Evolutionary conservation across 129 eudicot genomes (phyloP), one percentile per base, ranked within the genome.

Genomic region (Kitagawia praeruptora): DNA sequence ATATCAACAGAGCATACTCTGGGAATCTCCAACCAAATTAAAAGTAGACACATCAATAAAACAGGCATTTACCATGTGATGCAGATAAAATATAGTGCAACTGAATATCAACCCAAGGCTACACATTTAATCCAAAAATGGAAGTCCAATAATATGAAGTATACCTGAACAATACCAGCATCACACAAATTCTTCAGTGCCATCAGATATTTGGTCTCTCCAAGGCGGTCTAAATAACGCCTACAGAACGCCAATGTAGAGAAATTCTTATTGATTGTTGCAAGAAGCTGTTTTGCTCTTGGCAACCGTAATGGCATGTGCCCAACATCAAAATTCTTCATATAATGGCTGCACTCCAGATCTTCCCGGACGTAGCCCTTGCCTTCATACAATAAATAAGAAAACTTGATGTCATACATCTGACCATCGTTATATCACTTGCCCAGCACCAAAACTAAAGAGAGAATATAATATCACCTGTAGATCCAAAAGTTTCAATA

Each of bases 331-430:
- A 96, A 96, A 75, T 92, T 90, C 85, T 96, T 96, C 99, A 96
- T 96, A 87, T 96, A 96, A 83, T 96, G 98, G 87, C 99, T 96
- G 93, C 99, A 96, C 80, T 96, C 99, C 40, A 96, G 79, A 85
- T 96, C 99, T 88, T 96, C 99, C 80, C 99, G 84, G 63, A 96
- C 99, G 63, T 86, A 89, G 44, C 99, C 99, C 86, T 96, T 96
- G 42, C 99, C 99, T 95, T 84, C 75, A 83, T 27, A 64, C 75
- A 46, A 64, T 25, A 74, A 27, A 75, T 6, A 21, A 46, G 61
- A 75, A 28, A 46, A 75, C 58, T 46, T 46, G 42, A 7, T 8
- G 19, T 45, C 38, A 27, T 75, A 46, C 18, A 19, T 38, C 15
- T 25, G n/a, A 27, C 12, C 25, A 77, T 27, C 34, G 6, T 58